These are phyloP conservation scores for Stylosanthes scabra DNA, from an alignment of 331 rosid genomes.

Conservation along the genomic window DNA sequence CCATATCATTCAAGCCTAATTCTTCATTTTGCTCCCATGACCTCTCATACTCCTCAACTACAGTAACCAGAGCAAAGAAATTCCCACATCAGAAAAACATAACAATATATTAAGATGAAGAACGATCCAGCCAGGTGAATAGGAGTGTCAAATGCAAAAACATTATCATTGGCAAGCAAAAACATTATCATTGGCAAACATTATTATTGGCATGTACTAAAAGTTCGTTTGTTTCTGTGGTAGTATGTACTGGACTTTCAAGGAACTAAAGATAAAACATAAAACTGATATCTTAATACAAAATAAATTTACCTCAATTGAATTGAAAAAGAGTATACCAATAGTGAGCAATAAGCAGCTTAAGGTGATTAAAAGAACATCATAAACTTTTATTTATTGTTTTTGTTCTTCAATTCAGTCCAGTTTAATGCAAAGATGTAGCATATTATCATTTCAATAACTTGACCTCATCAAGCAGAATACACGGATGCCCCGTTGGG, in stretches of 20 bases:
- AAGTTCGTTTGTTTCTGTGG: not conserved
- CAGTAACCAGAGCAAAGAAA: slow-evolving; percentile 5
- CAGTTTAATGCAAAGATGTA: not conserved
- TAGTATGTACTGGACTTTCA: no score
- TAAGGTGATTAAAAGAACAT: not conserved
- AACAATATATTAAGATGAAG: not conserved
- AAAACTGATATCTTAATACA: no score
- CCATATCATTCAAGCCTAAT: slow-evolving; percentile 92
- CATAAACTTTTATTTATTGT: not conserved
- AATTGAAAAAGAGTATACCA: not conserved
- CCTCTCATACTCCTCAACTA: slow-evolving; percentile 91
- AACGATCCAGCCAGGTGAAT: slow-evolving; percentile 12
- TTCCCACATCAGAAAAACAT: slow-evolving; percentile 25
- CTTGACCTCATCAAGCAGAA: not conserved
- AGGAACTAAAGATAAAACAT: no score
- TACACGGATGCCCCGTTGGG: no score
- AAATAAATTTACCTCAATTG: no score
- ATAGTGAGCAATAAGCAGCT: slow-evolving; percentile 5
- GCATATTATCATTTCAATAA: slow-evolving; percentile 4
- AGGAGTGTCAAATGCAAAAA: slow-evolving; percentile 9
- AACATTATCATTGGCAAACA: no score
- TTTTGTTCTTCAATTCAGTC: not conserved
- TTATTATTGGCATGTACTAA: not conserved
- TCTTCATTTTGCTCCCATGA: slow-evolving; percentile 98
- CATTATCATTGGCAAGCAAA: no score